phyloP scores from a whole-genome alignment of 1,139 yeast genomes.

The Pichia sp. region DNA sequence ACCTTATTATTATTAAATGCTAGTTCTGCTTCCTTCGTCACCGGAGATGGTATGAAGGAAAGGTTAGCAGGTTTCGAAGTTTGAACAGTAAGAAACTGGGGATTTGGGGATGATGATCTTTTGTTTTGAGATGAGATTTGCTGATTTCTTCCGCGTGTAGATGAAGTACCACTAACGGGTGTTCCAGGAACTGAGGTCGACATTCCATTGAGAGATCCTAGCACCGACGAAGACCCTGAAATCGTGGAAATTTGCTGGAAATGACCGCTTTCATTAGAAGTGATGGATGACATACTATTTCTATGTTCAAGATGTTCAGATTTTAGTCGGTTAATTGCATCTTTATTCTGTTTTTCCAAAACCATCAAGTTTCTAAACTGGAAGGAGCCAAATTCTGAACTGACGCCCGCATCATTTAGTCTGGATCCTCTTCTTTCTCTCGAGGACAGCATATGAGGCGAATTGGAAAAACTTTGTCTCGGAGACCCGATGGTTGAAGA shows the following conservation, averaged over 20 bases:
- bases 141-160: slow-evolving; percentile 7
- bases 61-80: slow-evolving; percentile 6
- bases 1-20: neutral
- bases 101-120: slow-evolving; percentile 7
- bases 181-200: slow-evolving; percentile 11
- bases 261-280: slow-evolving; percentile 21
- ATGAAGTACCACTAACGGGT: slow-evolving; percentile 9
- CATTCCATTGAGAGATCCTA: neutral
- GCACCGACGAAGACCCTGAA: neutral
- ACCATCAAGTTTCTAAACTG: slow-evolving; percentile 84
- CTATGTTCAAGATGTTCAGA: slow-evolving; percentile 63
- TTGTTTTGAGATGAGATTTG: slow-evolving; percentile 7
- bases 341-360: slow-evolving; percentile 89
- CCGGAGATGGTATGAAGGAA: slow-evolving; percentile 8
- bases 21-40: neutral
- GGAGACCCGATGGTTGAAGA: slow-evolving; percentile 23
- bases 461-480: slow-evolving; percentile 17
- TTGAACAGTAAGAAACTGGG: slow-evolving; percentile 4
- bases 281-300: slow-evolving; percentile 24
- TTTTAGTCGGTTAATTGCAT: slow-evolving; percentile 78
- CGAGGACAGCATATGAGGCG: slow-evolving; percentile 11
- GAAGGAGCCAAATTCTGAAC: slow-evolving; percentile 87
- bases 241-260: slow-evolving; percentile 6
- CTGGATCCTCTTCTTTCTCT: slow-evolving; percentile 44
- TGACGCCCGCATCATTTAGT: slow-evolving; percentile 49